Conservation (phyloP, 179 eudicot genomes). For the Vitellaria paradoxa region DNA sequence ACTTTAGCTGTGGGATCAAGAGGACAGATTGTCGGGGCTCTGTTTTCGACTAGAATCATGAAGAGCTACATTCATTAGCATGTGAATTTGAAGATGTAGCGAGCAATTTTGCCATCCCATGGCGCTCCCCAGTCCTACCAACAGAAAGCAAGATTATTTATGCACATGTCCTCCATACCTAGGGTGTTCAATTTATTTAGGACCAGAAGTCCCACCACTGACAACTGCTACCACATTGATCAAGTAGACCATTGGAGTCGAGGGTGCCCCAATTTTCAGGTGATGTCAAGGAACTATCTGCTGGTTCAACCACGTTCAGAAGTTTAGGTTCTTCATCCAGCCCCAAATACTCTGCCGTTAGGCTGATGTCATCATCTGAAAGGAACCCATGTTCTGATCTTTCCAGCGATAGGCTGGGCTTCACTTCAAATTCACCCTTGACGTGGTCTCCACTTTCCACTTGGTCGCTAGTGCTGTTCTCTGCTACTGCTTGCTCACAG, state of each 20-base stretch:
- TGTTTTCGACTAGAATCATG: not conserved
- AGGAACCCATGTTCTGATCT: conserved; percentile 36
- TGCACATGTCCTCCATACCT: conserved; percentile 4
- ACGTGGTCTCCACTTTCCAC: conserved; percentile 14
- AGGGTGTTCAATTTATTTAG: conserved; percentile 1
- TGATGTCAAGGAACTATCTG: conserved; percentile 33
- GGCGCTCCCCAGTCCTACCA: not conserved
- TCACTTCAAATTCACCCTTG: conserved; percentile 16
- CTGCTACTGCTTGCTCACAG: conserved; percentile 9
- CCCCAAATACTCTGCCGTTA: conserved; percentile 34
- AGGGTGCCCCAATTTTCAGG: conserved; percentile 46
- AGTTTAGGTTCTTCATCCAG: conserved; percentile 38
- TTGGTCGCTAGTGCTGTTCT: conserved; percentile 12
- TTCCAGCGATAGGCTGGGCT: conserved; percentile 26
- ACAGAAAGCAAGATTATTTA: conserved; percentile 15
- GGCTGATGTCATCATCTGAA: conserved; percentile 40
- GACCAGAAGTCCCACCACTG: conserved; percentile 52
- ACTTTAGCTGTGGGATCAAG: not conserved
- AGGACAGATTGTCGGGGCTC: too few relatives aligned
- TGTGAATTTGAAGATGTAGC: not conserved
- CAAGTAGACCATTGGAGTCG: conserved; percentile 35
- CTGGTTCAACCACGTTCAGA: conserved; percentile 41
- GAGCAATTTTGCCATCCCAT: not conserved
- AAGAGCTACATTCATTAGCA: conserved; percentile 8
- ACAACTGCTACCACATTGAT: conserved; percentile 33